These are phyloP conservation scores for Naegleria gruberi DNA, from an alignment of 208 protist genomes.

Conservation along the genomic window DNA sequence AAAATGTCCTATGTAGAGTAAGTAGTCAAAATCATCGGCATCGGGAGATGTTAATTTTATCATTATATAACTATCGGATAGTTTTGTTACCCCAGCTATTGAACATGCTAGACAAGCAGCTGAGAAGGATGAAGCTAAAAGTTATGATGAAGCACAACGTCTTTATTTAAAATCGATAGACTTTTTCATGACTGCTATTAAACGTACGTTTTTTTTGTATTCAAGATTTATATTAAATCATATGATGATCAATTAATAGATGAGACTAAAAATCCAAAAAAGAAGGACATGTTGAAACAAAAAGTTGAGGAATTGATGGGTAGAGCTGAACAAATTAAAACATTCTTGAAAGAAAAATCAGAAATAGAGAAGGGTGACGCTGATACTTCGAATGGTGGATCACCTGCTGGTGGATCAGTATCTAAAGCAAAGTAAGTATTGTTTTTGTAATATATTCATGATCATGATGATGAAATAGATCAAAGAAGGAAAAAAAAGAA, in stretches of 20 bases:
- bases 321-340: constrained; percentile 88
- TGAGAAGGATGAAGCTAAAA: constrained; percentile 70
- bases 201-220: constrained; percentile 61
- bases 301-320: constrained; percentile 83
- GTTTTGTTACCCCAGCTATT: constrained; percentile 80
- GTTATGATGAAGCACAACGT: constrained; percentile 80
- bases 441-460: neutral
- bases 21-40: neutral
- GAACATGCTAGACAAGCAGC: constrained; percentile 81
- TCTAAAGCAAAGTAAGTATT: constrained; percentile 22
- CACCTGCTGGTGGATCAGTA: constrained; percentile 12
- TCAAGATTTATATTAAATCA: too few species aligned
- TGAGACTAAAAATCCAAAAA: constrained; percentile 75
- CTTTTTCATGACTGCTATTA: constrained; percentile 83
- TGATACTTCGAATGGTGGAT: constrained; percentile 29
- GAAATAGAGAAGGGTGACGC: constrained; percentile 49
- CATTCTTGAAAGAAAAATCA: constrained; percentile 65
- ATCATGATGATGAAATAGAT: constrained; percentile 41
- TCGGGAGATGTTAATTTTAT: neutral
- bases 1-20: constrained; percentile 2
- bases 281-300: constrained; percentile 74
- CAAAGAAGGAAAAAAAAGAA: constrained; percentile 70
- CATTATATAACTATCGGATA: neutral
- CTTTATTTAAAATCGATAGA: constrained; percentile 86
- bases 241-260: constrained; percentile 9